Conservation (phyloP, 768 basidiomycete genomes). For the Gloeostereum incarnatum region DNA sequence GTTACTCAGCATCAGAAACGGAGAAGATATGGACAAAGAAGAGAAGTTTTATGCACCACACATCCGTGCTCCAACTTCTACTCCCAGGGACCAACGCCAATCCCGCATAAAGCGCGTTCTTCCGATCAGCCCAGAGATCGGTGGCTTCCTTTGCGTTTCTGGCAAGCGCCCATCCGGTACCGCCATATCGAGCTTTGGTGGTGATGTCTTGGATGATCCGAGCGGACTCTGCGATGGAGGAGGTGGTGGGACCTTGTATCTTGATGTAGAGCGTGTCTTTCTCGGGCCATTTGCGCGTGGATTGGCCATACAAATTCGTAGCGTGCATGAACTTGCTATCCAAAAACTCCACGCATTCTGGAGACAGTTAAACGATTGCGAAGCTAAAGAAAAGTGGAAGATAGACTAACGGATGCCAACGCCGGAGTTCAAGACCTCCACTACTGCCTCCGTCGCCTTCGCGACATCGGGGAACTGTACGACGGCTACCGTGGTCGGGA, state of each 20-base stretch:
- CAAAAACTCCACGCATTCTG: conserved; percentile 80
- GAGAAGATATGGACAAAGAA: not conserved
- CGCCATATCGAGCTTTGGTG: conserved; percentile 59
- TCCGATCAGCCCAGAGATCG: conserved; percentile 64
- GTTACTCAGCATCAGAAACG: not conserved
- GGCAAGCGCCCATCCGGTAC: conserved; percentile 58
- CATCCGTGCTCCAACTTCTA: conserved; percentile 65
- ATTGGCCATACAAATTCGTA: conserved; percentile 46
- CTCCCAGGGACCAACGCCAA: conserved; percentile 48
- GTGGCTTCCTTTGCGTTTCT: conserved; percentile 53
- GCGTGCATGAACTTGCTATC: conserved; percentile 65
- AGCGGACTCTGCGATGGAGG: conserved; percentile 51
- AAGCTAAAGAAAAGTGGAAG: conserved; percentile 3
- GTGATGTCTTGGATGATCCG: conserved; percentile 47
- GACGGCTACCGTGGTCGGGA: conserved; percentile 78
- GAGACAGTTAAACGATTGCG: not conserved
- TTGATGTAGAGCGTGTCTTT: conserved; percentile 80
- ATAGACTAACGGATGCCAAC: conserved; percentile 60
- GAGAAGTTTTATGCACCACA: conserved; percentile 27
- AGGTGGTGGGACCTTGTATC: conserved; percentile 62
- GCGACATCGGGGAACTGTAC: conserved; percentile 74
- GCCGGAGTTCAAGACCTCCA: conserved; percentile 64
- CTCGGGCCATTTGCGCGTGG: conserved; percentile 46
- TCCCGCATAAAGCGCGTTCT: conserved; percentile 51
- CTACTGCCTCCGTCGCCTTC: conserved; percentile 65